These are phyloP conservation scores for Solanum pinnatisectum DNA, from an alignment of 257 asterid genomes.

Conservation along the genomic window DNA sequence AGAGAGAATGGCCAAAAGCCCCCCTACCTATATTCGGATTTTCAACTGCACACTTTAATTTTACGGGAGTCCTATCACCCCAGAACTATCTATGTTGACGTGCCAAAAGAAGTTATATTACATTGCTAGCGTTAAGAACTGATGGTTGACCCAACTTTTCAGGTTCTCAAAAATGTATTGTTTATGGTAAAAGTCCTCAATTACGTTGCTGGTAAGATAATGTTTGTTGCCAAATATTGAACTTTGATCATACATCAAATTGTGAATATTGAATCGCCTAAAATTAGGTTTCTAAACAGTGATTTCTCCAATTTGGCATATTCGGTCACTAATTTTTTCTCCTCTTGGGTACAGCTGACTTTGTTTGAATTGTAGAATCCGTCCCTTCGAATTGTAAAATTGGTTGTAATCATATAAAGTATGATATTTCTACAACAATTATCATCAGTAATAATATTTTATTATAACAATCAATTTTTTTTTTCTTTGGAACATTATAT, in stretches of 20 bases:
- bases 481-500: neutral
- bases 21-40: no score
- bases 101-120: no score
- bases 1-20: no score
- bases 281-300: neutral
- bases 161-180: neutral
- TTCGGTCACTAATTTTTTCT: neutral
- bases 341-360: neutral
- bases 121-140: neutral
- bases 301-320: neutral
- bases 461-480: neutral
- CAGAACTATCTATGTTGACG: no score
- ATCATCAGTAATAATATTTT: neutral
- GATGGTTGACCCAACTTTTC: neutral
- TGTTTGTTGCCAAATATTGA: neutral
- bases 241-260: neutral
- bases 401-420: neutral
- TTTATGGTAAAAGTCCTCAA: neutral
- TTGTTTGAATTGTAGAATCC: neutral
- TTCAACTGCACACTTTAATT: no score
- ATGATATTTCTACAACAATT: neutral
- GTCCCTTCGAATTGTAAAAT: neutral
- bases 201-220: neutral
- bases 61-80: no score
- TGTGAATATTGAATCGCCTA: neutral